Evolutionary conservation across 768 basidiomycete genomes (phyloP), one percentile per base, ranked within the genome.

Genomic region (Suillus cothurnatus): DNA sequence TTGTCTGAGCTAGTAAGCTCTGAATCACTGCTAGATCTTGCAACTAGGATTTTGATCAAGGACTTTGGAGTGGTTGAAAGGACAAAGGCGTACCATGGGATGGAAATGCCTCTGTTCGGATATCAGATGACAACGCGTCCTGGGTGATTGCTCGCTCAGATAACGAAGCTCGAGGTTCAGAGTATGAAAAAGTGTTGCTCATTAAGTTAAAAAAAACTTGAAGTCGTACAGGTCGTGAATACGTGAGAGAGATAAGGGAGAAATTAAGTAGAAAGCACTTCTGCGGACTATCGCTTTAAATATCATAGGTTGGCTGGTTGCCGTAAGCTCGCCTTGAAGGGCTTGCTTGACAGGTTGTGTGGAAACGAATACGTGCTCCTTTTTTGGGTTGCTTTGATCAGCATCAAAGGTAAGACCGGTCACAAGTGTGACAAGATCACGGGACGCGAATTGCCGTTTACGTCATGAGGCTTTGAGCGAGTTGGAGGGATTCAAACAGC

Each of bases 1-100:
- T 81, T 84, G 57, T 87, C 86, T 4, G 84, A 82, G 60, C 77
- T 80, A 1, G 81, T 78, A 23, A 67, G 66, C 31, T 78, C 76
- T 3, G 80, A 78, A 14, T 61, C 70, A 23, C 66, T 52, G 52
- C 49, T 66, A 8, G 58, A 59, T 59, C 58, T 41, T 3, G 39
- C 26, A 1, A 21, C 58, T 59, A 31, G 11, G 21, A 28, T 6
- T 38, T 59, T 5, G 11, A 28, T 7, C 28, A 19, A 41, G 5
- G 19, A 31, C 6, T 28, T 7, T 28, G 9, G 19, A 59, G 11
- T 9, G 26, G 39, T 28, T 59, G 17, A 41, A 28, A 63, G 14
- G 5, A 26, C 17, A 36, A 57, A 63, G 15, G 36, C 57, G 28
- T 55, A 70, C 75, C 61, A 57, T 66, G 72, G 4, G 65, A 59